Conservation (phyloP, 163 green algal species). For the Chlamydomonas reinhardtii region DNA sequence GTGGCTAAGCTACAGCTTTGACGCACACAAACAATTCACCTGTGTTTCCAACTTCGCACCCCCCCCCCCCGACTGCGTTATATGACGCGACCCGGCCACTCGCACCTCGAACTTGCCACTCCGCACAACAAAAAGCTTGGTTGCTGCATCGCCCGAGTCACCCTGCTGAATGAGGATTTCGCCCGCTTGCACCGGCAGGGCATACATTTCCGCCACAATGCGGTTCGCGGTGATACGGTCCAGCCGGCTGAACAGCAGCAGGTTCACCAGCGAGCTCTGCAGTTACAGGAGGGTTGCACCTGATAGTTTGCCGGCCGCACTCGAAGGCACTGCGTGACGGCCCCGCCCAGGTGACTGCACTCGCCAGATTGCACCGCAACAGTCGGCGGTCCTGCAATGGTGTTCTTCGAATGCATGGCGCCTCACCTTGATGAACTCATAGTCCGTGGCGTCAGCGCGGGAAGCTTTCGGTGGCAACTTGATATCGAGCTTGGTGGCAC, state of each 20-base stretch:
- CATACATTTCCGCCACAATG: slow-evolving; percentile 77
- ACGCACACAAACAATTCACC: too few relatives aligned
- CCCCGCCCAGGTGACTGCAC: neutral
- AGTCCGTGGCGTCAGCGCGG: slow-evolving; percentile 10
- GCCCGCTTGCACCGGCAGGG: slow-evolving; percentile 63
- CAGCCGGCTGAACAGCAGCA: slow-evolving; percentile 91
- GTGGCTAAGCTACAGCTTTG: too few relatives aligned
- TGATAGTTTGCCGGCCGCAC: neutral
- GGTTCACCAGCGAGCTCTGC: slow-evolving; percentile 78
- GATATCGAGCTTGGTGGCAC: slow-evolving; percentile 21
- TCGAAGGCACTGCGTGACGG: too few relatives aligned
- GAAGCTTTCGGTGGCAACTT: slow-evolving; percentile 43
- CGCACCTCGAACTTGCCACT: slow-evolving; percentile 63
- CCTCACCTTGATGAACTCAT: slow-evolving; percentile 51
- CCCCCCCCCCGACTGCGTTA: too few relatives aligned
- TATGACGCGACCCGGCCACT: too few relatives aligned
- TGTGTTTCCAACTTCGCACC: too few relatives aligned
- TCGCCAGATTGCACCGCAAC: neutral
- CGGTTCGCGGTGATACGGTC: slow-evolving; percentile 68
- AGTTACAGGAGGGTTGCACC: neutral
- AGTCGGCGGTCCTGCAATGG: too few relatives aligned
- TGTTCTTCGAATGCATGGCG: too few relatives aligned
- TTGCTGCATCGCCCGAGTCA: slow-evolving; percentile 75
- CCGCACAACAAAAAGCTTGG: slow-evolving; percentile 91
- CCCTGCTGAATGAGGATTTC: slow-evolving; percentile 93